Percentiles rank a stretch among this genome's conserved stretches.
These are phyloP conservation scores for Aspergillus fructus DNA, from an alignment of 2,329 filamentous ascomycete genomes.

Conservation along the genomic window DNA sequence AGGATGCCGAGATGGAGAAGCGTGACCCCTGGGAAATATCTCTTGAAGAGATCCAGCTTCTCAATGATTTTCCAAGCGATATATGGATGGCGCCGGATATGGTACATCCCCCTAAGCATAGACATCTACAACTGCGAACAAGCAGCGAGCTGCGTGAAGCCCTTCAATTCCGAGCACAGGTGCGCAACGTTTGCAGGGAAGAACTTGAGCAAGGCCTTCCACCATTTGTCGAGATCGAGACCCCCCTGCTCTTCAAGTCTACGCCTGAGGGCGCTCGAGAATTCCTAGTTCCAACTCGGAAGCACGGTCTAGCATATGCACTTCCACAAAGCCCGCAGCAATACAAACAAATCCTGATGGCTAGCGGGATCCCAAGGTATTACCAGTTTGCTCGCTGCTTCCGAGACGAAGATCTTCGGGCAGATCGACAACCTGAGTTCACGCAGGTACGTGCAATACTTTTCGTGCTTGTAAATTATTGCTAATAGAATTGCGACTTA, in stretches of 20 bases:
- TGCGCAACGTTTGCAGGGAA: constrained; percentile 54
- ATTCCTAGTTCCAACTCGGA: constrained; percentile 86
- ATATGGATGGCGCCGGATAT: constrained; percentile 75
- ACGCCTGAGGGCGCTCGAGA: constrained; percentile 94
- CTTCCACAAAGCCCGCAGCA: constrained; percentile 96
- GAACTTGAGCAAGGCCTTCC: constrained; percentile 55
- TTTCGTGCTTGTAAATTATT: neutral
- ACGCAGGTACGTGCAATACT: constrained; percentile 64
- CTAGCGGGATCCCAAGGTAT: constrained; percentile 77
- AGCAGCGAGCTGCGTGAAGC: constrained; percentile 65
- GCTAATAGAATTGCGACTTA: constrained; percentile 35
- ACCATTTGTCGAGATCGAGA: constrained; percentile 77
- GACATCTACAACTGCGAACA: constrained; percentile 83
- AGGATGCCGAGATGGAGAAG: constrained; percentile 27
- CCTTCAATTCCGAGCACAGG: constrained; percentile 66
- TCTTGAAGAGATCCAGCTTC: constrained; percentile 60
- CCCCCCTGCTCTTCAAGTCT: constrained; percentile 92
- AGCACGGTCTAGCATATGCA: constrained; percentile 76
- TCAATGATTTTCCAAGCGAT: constrained; percentile 73
- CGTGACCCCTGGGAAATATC: constrained; percentile 57
- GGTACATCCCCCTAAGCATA: constrained; percentile 69
- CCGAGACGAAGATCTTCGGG: constrained; percentile 87
- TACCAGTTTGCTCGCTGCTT: constrained; percentile 95
- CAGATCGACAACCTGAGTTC: constrained; percentile 94
- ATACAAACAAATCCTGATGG: constrained; percentile 98